Conservation (phyloP, 2,329 filamentous ascomycete genomes). For the Elsinoe fawcettii region DNA sequence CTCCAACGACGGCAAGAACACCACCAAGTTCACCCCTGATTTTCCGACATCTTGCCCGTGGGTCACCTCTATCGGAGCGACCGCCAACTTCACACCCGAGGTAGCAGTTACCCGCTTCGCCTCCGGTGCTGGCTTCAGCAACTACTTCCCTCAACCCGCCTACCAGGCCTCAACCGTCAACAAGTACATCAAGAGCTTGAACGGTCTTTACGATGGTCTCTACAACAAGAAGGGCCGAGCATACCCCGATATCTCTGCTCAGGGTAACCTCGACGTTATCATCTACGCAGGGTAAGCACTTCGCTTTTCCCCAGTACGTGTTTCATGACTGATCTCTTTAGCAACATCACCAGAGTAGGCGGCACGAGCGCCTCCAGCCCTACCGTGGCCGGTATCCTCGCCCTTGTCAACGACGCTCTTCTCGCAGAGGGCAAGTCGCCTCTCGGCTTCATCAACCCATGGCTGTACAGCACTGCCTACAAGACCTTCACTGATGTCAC, state of each 20-base stretch:
- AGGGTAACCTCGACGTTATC: constrained; percentile 42
- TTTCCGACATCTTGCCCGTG: constrained; percentile 44
- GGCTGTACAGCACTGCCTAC: constrained; percentile 43
- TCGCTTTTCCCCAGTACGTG: too few species aligned
- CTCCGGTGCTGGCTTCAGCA: constrained; percentile 40
- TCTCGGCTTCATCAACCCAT: constrained; percentile 52
- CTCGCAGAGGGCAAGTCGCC: constrained; percentile 41
- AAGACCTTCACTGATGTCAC: constrained; percentile 42
- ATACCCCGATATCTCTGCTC: constrained; percentile 43
- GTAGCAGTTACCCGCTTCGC: constrained; percentile 44
- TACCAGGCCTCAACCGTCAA: constrained; percentile 38
- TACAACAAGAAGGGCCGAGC: constrained; percentile 40
- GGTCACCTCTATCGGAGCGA: constrained; percentile 42
- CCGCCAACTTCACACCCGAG: constrained; percentile 36
- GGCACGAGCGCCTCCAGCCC: constrained; percentile 51
- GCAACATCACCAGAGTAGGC: constrained; percentile 32
- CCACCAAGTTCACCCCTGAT: constrained; percentile 36
- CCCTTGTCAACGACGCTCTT: constrained; percentile 55
- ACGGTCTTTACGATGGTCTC: constrained; percentile 34
- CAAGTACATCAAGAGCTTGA: constrained; percentile 36
- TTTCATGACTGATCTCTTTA: constrained; percentile 14
- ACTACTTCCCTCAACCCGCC: constrained; percentile 37
- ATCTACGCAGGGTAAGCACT: constrained; percentile 20
- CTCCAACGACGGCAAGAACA: constrained; percentile 36
- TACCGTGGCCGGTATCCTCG: constrained; percentile 48